Conservation (phyloP, 768 basidiomycete genomes). For the Mycena amicta region DNA sequence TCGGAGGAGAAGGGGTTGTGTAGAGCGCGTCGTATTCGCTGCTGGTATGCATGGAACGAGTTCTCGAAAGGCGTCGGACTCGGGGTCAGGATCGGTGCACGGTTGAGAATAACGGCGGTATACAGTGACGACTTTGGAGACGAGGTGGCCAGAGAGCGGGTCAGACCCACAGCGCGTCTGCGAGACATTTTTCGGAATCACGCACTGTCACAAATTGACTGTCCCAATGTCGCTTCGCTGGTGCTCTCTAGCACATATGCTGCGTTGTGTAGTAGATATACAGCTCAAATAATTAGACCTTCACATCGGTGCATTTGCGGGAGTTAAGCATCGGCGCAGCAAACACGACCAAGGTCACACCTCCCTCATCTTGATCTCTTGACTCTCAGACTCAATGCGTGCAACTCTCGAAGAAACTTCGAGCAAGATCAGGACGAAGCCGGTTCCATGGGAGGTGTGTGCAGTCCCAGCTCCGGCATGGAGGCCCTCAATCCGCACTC, state of each 20-base stretch:
- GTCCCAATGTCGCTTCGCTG: no score
- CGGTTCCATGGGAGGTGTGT: constrained; percentile 93
- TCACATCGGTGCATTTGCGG: no score
- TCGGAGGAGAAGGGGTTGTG: constrained; percentile 87
- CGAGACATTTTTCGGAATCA: constrained; percentile 7
- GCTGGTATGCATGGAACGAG: constrained; percentile 83
- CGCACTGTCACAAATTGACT: neutral
- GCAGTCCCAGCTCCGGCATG: neutral
- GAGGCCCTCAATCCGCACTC: constrained; percentile 17
- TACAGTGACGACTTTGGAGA: constrained; percentile 43
- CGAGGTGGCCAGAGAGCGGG: constrained; percentile 16
- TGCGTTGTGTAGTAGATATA: no score
- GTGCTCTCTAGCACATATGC: no score
- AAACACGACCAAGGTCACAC: no score
- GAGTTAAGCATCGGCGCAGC: no score
- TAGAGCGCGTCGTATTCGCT: constrained; percentile 79
- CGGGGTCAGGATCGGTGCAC: constrained; percentile 74
- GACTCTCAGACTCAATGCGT: constrained; percentile 78
- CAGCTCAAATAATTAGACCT: no score
- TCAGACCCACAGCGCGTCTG: constrained; percentile 1
- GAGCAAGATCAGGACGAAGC: constrained; percentile 85
- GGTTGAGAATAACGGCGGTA: constrained; percentile 75
- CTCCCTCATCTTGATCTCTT: no score
- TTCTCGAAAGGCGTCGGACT: constrained; percentile 73
- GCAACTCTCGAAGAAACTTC: constrained; percentile 85